Evolutionary conservation across 305 asterid species (phyloP).

Genomic region (Coffea humblotiana): DNA sequence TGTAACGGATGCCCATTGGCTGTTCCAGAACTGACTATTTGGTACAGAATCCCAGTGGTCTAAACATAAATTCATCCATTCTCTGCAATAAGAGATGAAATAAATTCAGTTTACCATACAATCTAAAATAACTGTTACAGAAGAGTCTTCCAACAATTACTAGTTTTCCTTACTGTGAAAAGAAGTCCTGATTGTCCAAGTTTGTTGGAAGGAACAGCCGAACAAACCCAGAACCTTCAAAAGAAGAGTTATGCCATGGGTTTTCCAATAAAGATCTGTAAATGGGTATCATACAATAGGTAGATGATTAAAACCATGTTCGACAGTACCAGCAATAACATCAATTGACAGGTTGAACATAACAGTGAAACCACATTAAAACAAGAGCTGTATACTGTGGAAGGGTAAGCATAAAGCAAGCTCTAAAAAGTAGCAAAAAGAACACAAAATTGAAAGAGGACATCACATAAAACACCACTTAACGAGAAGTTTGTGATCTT

Average conservation of each 20-base stretch:
- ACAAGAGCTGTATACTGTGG: neutral
- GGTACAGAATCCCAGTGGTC: slow-evolving; percentile 85
- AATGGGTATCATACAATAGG: slow-evolving; percentile 29
- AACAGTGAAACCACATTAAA: neutral
- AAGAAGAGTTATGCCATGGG: slow-evolving; percentile 96
- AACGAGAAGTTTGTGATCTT: slow-evolving; percentile 3
- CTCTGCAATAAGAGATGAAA: slow-evolving; percentile 49
- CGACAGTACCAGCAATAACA: slow-evolving; percentile 2
- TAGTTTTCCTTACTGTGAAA: slow-evolving; percentile 57
- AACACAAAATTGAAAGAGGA: neutral
- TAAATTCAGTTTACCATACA: slow-evolving; percentile 24
- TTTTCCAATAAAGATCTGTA: slow-evolving; percentile 87
- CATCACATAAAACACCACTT: neutral
- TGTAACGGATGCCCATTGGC: slow-evolving; percentile 95
- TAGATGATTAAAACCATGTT: slow-evolving; percentile 12
- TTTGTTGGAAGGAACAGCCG: slow-evolving; percentile 92
- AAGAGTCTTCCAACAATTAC: slow-evolving; percentile 17
- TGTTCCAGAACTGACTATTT: slow-evolving; percentile 93
- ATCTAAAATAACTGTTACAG: slow-evolving; percentile 20
- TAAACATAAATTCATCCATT: slow-evolving; percentile 64
- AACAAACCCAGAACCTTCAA: slow-evolving; percentile 93
- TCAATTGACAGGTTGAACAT: neutral
- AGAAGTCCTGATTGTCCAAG: slow-evolving; percentile 77
- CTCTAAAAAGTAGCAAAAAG: neutral
- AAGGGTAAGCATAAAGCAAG: neutral